Evolutionary conservation across 495 filamentous ascomycete species (phyloP).

Genomic region (Neurospora sp.): DNA sequence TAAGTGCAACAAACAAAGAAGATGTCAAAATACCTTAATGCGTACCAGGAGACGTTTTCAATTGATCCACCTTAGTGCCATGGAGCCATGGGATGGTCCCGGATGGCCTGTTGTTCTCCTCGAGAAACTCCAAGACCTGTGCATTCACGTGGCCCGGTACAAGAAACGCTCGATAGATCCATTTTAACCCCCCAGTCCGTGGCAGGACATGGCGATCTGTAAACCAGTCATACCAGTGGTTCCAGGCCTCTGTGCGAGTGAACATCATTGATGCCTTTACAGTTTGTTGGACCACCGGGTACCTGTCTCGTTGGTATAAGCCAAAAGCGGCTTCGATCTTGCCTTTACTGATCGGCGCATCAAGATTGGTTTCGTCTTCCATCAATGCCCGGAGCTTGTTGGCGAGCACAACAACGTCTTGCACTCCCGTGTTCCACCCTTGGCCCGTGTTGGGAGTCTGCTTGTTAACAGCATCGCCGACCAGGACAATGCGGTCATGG

Average conservation of each 20-base stretch:
- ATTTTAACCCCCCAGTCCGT: neutral
- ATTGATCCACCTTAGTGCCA: neutral
- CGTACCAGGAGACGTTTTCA: neutral
- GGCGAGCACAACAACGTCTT: constrained; percentile 27
- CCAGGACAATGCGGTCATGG: constrained; percentile 26
- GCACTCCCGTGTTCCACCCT: constrained; percentile 26
- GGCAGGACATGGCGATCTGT: neutral
- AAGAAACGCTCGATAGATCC: neutral
- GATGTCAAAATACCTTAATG: neutral
- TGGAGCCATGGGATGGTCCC: neutral
- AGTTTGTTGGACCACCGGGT: neutral
- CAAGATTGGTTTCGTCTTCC: neutral
- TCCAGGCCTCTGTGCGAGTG: neutral
- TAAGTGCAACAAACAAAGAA: neutral
- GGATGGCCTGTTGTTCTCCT: constrained; percentile 1
- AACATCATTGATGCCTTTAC: neutral
- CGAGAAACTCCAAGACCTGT: constrained; percentile 3
- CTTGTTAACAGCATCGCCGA: constrained; percentile 36
- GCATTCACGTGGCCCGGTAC: neutral
- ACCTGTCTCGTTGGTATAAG: neutral
- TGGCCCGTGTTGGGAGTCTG: constrained; percentile 26
- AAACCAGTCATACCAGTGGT: neutral
- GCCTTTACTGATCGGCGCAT: neutral
- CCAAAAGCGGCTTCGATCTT: neutral
- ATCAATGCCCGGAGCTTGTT: constrained; percentile 10